Evolutionary conservation across 371 early-diverging fungal genomes (phyloP).

Genomic region (Chytridium lagenaria): DNA sequence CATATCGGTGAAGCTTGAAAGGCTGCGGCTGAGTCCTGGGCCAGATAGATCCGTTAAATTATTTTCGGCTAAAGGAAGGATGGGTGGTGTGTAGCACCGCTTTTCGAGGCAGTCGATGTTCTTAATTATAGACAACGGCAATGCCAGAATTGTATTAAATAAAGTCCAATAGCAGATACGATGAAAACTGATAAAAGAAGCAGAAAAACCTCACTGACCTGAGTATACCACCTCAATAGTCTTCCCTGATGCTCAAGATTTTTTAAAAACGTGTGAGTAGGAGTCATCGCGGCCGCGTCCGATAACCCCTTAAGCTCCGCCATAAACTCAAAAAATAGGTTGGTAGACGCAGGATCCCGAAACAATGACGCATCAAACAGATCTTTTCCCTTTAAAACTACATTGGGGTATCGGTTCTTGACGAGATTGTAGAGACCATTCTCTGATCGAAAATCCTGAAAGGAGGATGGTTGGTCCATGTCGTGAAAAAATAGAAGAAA

Average conservation of each 20-base stretch:
- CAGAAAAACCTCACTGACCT: constrained; percentile 43
- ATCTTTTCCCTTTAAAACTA: constrained; percentile 86
- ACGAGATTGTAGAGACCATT: constrained; percentile 70
- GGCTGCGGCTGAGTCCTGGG: too few species aligned
- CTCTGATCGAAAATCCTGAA: constrained; percentile 54
- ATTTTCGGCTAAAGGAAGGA: constrained; percentile 14
- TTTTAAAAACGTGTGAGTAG: constrained; percentile 88
- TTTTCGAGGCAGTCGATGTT: constrained; percentile 97
- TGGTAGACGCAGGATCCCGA: constrained; percentile 72
- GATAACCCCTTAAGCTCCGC: constrained; percentile 84
- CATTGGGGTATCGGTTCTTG: constrained; percentile 77
- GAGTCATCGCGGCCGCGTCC: constrained; percentile 76
- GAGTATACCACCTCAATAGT: constrained; percentile 91
- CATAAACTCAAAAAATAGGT: constrained; percentile 93
- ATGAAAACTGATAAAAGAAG: background rate
- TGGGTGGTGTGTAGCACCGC: constrained; percentile 36
- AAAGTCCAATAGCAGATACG: too few species aligned
- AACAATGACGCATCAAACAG: constrained; percentile 95
- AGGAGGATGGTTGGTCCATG: too few species aligned
- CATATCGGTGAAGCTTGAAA: too few species aligned
- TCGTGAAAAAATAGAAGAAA: background rate
- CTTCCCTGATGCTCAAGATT: constrained; percentile 72
- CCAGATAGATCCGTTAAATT: too few species aligned
- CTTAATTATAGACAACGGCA: too few species aligned
- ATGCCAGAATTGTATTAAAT: too few species aligned